Base-by-base conservation (phyloP, 2,329 filamentous ascomycete genomes). In the Aspergillus glaucus region DNA sequence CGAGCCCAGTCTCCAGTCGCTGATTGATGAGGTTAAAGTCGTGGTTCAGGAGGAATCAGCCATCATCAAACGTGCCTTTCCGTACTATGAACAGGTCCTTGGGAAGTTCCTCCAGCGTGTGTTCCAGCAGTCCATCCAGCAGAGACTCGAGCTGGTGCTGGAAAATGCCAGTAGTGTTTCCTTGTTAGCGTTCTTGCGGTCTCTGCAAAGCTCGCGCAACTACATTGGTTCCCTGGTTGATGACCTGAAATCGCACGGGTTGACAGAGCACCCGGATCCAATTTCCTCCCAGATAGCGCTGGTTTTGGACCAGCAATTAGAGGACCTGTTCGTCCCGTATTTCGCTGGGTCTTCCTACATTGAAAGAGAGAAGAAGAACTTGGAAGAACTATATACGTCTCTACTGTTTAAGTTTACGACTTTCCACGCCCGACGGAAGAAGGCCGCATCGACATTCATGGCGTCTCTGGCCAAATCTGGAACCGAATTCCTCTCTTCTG, bases 41-140 rank as follows among this genome's bases (percentile, higher is more conserved):
- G 89, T 96, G 42, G 90, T 97, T 70, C 92, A 97, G 65, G 92
- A 97, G 62, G 93, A 98, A 64, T 96, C 92, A 8, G 88, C 89
- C 57, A 95, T 96, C 66, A 97, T 98, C 67, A 95, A 93, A 68
- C 83, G 90, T 45, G 92, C 93, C 0, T 98, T 98, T 63, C 93
- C 93, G 0, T 96, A 91, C 67, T 92, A 95, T 59, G 93, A 98
- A 60, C 91, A 92, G 51, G 93, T 98, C 1, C 75, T 98, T 45
- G 85, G 85, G 55, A 92, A 92, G 60, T 98, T 98, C 61, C 79
- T 98, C 45, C 93, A 98, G 69, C 81, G 93, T 56, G 86, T 98
- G 9, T 98, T 98, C 63, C 93, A 98, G 65, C 93, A 98, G 69
- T 97, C 92, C 1, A 91, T 98, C 53, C 94, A 98, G 69, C 92